A percentile compares a stretch with the other conserved stretches of the same genome.
These are phyloP conservation scores for Alternaria panax DNA, from an alignment of 2,329 filamentous ascomycete genomes.

Conservation along the genomic window DNA sequence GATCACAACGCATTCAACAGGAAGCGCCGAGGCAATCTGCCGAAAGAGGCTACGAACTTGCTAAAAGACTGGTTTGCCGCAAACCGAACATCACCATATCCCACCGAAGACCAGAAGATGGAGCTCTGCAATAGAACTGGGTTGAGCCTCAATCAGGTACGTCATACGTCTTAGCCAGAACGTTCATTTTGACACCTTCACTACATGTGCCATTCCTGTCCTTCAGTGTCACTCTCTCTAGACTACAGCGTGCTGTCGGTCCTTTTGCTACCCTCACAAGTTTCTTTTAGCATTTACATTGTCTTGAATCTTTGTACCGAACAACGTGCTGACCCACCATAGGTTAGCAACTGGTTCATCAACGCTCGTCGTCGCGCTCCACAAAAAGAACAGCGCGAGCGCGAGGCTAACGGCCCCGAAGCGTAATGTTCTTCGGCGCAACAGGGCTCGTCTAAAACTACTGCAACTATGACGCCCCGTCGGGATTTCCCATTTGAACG, in stretches of 20 bases:
- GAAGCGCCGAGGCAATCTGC: slow-evolving; percentile 79
- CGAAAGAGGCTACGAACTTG: slow-evolving; percentile 87
- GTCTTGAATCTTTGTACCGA: background rate
- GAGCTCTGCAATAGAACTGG: slow-evolving; percentile 78
- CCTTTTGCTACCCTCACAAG: background rate
- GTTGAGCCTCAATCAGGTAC: slow-evolving; percentile 75
- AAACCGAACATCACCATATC: slow-evolving; percentile 72
- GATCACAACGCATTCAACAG: slow-evolving; percentile 51
- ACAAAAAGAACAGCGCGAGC: slow-evolving; percentile 40
- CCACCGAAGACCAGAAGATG: slow-evolving; percentile 87
- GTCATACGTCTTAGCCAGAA: slow-evolving; percentile 7
- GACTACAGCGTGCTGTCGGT: slow-evolving; percentile 11
- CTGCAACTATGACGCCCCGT: background rate
- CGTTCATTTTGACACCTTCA: slow-evolving; percentile 48
- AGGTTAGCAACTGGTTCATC: slow-evolving; percentile 83
- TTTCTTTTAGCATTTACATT: background rate
- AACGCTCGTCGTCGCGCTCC: slow-evolving; percentile 70
- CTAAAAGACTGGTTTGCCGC: slow-evolving; percentile 77
- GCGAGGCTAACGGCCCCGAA: slow-evolving; percentile 28
- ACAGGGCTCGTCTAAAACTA: background rate
- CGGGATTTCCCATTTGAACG: background rate
- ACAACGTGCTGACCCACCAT: slow-evolving; percentile 16
- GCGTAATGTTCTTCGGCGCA: slow-evolving; percentile 1
- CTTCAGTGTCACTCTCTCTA: slow-evolving; percentile 11
- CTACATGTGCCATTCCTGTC: slow-evolving; percentile 28